Evolutionary conservation across 257 asterid species (phyloP).

Genomic region (Parsonsia alboflavescens): DNA sequence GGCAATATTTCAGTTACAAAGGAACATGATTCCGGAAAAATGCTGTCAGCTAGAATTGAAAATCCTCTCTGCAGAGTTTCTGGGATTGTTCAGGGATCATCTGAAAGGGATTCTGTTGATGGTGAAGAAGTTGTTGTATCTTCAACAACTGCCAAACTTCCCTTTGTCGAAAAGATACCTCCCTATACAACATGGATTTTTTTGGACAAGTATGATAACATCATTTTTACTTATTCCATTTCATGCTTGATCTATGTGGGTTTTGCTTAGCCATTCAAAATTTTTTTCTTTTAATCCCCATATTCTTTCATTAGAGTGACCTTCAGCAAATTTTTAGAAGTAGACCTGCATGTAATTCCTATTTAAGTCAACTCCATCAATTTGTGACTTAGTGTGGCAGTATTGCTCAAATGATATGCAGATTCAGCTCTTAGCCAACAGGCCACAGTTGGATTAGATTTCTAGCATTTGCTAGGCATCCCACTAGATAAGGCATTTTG

Average conservation of each 20-base stretch:
- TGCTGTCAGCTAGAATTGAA: constrained; percentile 57
- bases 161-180: constrained; percentile 60
- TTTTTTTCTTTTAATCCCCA: too few relatives aligned
- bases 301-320: too few relatives aligned
- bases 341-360: not conserved
- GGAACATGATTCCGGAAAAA: constrained; percentile 35
- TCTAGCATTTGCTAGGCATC: not conserved
- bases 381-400: not conserved
- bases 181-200: constrained; percentile 93
- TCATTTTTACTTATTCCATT: constrained; percentile 3
- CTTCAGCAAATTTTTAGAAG: too few relatives aligned
- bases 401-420: too few relatives aligned
- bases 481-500: not conserved
- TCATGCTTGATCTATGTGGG: not conserved
- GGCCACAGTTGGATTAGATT: too few relatives aligned
- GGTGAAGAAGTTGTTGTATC: constrained; percentile 59
- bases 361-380: not conserved
- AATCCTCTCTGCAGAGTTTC: constrained; percentile 55
- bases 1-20: constrained; percentile 28
- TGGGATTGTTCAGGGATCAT: constrained; percentile 47
- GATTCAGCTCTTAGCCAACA: too few relatives aligned
- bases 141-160: constrained; percentile 60
- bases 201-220: constrained; percentile 54
- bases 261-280: not conserved
- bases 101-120: constrained; percentile 48